These are phyloP conservation scores for Chenopodium quinoa DNA, from an alignment of 148 eudicot genomes.

Conservation along the genomic window DNA sequence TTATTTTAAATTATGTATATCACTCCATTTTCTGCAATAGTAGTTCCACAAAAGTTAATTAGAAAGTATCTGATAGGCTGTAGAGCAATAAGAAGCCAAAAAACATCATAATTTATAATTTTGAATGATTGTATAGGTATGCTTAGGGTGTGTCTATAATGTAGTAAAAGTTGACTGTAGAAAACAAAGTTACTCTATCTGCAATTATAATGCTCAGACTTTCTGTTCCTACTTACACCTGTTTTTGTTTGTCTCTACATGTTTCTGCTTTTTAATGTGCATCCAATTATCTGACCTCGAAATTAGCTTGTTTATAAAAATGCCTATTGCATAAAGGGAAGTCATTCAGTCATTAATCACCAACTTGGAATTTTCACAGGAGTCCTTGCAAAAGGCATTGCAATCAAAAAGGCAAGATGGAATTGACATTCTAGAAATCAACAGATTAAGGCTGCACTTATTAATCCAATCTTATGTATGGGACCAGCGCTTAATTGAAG, in stretches of 20 bases:
- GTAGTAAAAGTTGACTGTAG: not conserved
- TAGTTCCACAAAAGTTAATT: not conserved
- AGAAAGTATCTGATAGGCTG: not conserved
- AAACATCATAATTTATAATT: not conserved
- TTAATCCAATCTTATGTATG: slow-evolving; percentile 78
- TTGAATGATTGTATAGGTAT: not conserved
- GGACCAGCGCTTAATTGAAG: slow-evolving; percentile 77
- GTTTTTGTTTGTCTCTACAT: not conserved
- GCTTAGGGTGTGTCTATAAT: slow-evolving; percentile 1
- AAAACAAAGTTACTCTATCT: not conserved
- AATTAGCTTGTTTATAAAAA: slow-evolving; percentile 1
- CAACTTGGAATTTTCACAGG: slow-evolving; percentile 42
- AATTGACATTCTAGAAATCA: slow-evolving; percentile 84
- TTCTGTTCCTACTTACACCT: not conserved
- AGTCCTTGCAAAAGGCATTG: slow-evolving; percentile 49
- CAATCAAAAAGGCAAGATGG: slow-evolving; percentile 41
- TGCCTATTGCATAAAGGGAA: not conserved
- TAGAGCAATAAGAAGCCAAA: not conserved
- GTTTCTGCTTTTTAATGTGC: not conserved
- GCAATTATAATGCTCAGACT: not conserved
- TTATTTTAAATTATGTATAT: not conserved
- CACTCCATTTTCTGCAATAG: not conserved
- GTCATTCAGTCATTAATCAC: not conserved
- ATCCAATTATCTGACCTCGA: not conserved
- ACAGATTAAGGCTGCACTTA: slow-evolving; percentile 64